Base-by-base conservation (phyloP, 805 yeast genomes). In the Ogataea trehalophila region DNA sequence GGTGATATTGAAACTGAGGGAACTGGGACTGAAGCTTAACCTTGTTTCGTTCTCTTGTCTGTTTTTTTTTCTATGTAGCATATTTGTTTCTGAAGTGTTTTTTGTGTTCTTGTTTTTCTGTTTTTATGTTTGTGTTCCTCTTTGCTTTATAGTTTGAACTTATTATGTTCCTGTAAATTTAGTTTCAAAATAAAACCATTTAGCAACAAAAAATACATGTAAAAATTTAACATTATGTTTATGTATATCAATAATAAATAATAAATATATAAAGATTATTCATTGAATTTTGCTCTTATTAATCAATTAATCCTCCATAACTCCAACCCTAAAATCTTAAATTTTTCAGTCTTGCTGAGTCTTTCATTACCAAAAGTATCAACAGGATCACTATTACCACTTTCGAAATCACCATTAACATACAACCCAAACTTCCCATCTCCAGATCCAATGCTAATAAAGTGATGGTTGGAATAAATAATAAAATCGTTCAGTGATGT, bases 401-500 rank as follows among this genome's bases (percentile, higher is more conserved):
- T 75, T 47, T 76, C 70, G 38, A 92, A 72, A 39, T 83, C 79
- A 46, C 80, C 83, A 61, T 88, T 96, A 14, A 90, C 71, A 89
- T 95, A 92, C 15, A 94, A 70, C 0, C 97, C 98, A 65, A 89
- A 90, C 59, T 87, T 88, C 2, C 97, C 97, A 56, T 85, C 84
- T 1, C 97, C 95, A 0, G 95, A 92, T 1, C 98, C 99, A 56
- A 94, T 75, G 18, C 96, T 83, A 33, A 94, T 70, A 59, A 81
- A 89, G 23, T 79, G 74, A 50, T 81, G 80, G 39, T 90, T 86
- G 47, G 96, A 87, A 62, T 87, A 88, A 16, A 92, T 81, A 39
- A 87, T 76, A 65, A 83, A 91, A 61, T 89, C 96, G 63, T 94
- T 92, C 42, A 85, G 59, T 0, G 97, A 96, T 1, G 97, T 89